A percentile compares a stretch with the other conserved stretches of the same genome.
Conservation (phyloP, 768 basidiomycete species). For the Mycena metata region DNA sequence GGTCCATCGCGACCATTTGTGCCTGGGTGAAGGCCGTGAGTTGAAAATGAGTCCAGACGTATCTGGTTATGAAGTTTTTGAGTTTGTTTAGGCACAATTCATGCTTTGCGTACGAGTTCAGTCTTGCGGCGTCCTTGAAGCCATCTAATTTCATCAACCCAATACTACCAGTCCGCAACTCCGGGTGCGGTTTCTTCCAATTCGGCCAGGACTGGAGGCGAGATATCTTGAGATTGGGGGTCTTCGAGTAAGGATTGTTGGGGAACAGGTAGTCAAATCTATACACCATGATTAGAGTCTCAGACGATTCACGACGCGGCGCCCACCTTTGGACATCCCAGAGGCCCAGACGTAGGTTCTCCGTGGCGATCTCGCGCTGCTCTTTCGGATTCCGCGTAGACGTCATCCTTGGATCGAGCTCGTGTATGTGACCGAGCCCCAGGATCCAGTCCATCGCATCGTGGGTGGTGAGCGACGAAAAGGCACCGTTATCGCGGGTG, state of each 20-base stretch:
- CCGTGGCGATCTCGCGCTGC: conserved; percentile 22
- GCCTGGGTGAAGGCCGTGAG: conserved; percentile 38
- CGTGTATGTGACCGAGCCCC: conserved; percentile 25
- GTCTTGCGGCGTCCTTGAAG: conserved; percentile 17
- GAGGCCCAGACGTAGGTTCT: conserved; percentile 32
- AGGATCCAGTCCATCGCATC: conserved; percentile 35
- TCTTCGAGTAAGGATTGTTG: conserved; percentile 21
- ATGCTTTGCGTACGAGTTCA: conserved; percentile 21
- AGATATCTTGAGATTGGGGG: conserved; percentile 32
- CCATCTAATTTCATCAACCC: conserved; percentile 6
- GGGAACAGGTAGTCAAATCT: conserved; percentile 41
- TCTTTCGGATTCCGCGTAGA: conserved; percentile 12
- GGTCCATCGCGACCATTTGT: conserved; percentile 29
- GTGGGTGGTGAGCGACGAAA: conserved; percentile 34
- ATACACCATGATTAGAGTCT: not conserved
- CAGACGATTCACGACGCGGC: not conserved
- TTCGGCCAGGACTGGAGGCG: conserved; percentile 30
- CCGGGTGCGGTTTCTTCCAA: conserved; percentile 30
- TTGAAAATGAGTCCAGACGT: conserved; percentile 40
- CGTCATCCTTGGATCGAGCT: conserved; percentile 24
- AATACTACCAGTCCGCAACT: conserved; percentile 15
- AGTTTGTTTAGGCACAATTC: no score
- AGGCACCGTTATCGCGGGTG: conserved; percentile 36
- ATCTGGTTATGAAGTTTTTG: conserved; percentile 17
- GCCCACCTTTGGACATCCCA: conserved; percentile 37